A percentile compares a stretch with the other conserved stretches of the same genome.
phyloP scores from a whole-genome alignment of 345 rosid species.

The Murraya paniculata region DNA sequence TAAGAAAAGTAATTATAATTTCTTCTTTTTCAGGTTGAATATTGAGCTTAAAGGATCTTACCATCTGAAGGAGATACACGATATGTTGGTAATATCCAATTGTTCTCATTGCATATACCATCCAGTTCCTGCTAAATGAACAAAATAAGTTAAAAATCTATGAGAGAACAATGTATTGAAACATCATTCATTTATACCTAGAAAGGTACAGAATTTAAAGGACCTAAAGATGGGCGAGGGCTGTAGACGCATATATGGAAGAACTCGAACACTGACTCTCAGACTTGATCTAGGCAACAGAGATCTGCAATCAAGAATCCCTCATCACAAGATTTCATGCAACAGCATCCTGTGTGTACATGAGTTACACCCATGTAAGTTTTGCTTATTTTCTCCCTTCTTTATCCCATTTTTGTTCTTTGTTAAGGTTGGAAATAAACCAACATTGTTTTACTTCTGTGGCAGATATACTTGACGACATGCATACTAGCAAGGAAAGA shows the following conservation, averaged over 20 bases:
- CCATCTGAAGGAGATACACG: slow-evolving; percentile 46
- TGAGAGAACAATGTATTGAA: neutral
- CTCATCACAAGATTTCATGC: neutral
- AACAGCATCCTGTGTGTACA: neutral
- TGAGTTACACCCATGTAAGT: neutral
- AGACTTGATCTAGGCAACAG: neutral
- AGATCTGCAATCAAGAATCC: neutral
- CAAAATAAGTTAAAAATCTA: neutral
- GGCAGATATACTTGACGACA: too few species aligned
- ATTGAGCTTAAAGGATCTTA: slow-evolving; percentile 31
- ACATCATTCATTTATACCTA: neutral
- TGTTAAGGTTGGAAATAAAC: neutral
- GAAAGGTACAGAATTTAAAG: neutral
- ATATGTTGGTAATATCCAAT: slow-evolving; percentile 67
- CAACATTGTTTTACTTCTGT: too few species aligned
- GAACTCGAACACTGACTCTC: neutral
- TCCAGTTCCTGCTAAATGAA: slow-evolving; percentile 56
- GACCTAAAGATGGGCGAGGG: neutral
- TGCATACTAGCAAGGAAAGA: too few species aligned
- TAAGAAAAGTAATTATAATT: neutral
- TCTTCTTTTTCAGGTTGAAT: too few species aligned
- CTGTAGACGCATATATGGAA: neutral
- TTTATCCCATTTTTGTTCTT: neutral
- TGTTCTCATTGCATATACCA: slow-evolving; percentile 42
- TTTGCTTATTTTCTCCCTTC: neutral